Percentiles rank a stretch among this genome's conserved stretches.
These are phyloP conservation scores for Choiromyces venosus DNA, from an alignment of 495 filamentous ascomycete genomes.

Conservation along the genomic window DNA sequence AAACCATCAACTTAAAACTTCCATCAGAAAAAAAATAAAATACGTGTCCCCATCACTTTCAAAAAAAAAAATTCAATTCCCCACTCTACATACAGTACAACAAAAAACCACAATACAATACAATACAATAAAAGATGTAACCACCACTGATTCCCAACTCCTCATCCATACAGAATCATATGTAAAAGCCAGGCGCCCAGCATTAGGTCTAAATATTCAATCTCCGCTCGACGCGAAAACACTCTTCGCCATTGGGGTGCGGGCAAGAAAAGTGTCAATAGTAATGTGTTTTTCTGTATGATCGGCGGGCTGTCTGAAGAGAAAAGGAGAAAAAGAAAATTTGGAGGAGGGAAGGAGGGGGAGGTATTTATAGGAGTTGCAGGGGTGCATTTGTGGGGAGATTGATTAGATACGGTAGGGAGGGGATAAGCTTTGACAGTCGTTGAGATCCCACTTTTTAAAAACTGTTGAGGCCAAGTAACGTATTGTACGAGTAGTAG, in stretches of 20 bases:
- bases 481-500: too few species aligned
- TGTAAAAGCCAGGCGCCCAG: slow-evolving; percentile 41
- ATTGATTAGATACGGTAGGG: neutral
- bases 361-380: neutral
- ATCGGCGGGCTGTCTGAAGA: neutral
- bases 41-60: neutral
- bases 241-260: slow-evolving; percentile 2
- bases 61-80: neutral
- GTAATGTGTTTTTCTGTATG: neutral
- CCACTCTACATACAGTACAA: neutral
- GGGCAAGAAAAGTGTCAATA: neutral
- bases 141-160: slow-evolving; percentile 42
- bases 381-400: neutral
- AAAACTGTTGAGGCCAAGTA: too few species aligned
- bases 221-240: slow-evolving; percentile 42
- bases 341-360: neutral
- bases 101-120: too few species aligned
- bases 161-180: slow-evolving; percentile 25
- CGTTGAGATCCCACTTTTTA: too few species aligned
- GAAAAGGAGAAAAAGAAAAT: neutral
- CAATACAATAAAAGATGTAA: slow-evolving; percentile 29
- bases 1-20: too few species aligned
- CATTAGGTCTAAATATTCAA: slow-evolving; percentile 23
- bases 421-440: neutral
- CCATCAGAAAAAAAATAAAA: neutral